Base-by-base conservation (phyloP, 441 rosid genomes). In the Populus trichocarpa region DNA sequence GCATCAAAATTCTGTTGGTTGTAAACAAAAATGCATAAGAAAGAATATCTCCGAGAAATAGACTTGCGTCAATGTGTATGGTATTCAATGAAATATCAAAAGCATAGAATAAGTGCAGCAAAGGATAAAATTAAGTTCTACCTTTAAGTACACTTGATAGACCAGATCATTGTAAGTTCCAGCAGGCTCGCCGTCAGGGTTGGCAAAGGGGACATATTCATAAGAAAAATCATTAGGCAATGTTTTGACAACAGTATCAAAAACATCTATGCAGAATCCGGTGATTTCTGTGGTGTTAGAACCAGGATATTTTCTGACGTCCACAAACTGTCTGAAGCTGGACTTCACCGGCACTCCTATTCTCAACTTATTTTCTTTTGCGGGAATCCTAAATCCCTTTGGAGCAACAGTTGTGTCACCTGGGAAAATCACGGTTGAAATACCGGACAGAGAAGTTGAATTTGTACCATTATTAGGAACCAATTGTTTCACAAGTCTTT, bases 391-490 rank as follows among this genome's bases (percentile, higher is more conserved):
- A 63, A 86, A 25, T 20, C 89, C 91, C 12, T 50, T 42, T 16
- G 76, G 71, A 23, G 88, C 87, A 75, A 78, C 93, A 82, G 88
- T 0, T 0, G n/a, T 0, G n/a, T 53, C 61, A 0, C 61, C 61
- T 14, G 61, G 61, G n/a, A 16, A 92, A 61, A 87, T 86, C 88
- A 93, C 81, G 69, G 87, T 93, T 1, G 95, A 90, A 6, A 92
- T 83, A 75, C 80, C 85, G 66, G 82, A 77, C 13, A 78, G 77
- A 11, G 90, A 84, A 67, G 76, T 82, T 0, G 88, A 86, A 64
- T 81, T 57, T 0, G 7, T 32, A 63, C 67, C 83, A 0, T 0
- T 85, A 4, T 0, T 12, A 0, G 78, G 81, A 59, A 69, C 10
- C 12, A 11, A 9, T 18, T 14, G 78, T 68, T 67, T 88, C 32